These are phyloP conservation scores for Apiotrichum akiyoshidainum DNA, from an alignment of 1,284 basidiomycete genomes.

Conservation along the genomic window DNA sequence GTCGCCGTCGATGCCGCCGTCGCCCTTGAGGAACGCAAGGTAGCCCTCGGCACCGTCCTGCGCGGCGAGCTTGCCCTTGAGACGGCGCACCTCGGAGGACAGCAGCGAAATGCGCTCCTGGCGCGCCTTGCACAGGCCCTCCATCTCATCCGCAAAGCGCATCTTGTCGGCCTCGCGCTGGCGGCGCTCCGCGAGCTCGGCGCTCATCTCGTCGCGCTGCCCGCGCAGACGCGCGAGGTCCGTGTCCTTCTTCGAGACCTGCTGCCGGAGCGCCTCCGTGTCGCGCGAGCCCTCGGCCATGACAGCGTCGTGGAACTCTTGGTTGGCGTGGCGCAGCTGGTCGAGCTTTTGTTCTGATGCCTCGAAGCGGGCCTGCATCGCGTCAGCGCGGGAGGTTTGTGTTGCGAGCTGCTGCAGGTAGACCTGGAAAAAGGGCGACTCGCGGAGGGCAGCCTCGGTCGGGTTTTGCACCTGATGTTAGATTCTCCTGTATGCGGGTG, in stretches of 20 bases:
- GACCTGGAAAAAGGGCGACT: slow-evolving; percentile 45
- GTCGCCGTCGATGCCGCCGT: slow-evolving; percentile 59
- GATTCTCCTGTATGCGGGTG: neutral
- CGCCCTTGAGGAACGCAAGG: slow-evolving; percentile 65
- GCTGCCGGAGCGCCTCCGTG: slow-evolving; percentile 37
- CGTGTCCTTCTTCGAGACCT: slow-evolving; percentile 60
- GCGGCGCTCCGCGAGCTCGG: slow-evolving; percentile 70
- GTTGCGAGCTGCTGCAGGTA: slow-evolving; percentile 41
- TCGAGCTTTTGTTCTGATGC: slow-evolving; percentile 37
- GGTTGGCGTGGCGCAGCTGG: slow-evolving; percentile 34
- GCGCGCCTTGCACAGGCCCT: slow-evolving; percentile 66
- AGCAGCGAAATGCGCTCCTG: slow-evolving; percentile 73
- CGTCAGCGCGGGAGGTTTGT: slow-evolving; percentile 33
- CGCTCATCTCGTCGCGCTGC: slow-evolving; percentile 69
- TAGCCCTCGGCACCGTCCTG: slow-evolving; percentile 67
- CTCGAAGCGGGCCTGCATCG: slow-evolving; percentile 33
- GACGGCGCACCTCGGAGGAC: slow-evolving; percentile 68
- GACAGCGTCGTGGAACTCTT: slow-evolving; percentile 41
- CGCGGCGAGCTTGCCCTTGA: slow-evolving; percentile 75
- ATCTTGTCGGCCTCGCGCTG: slow-evolving; percentile 63
- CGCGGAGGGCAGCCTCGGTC: slow-evolving; percentile 35
- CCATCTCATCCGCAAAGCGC: slow-evolving; percentile 67
- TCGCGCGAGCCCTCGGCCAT: slow-evolving; percentile 37
- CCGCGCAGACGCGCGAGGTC: slow-evolving; percentile 75
- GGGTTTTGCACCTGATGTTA: slow-evolving; percentile 33